Evolutionary conservation across 306 rosid species (phyloP), one percentile per base, ranked within the genome.

Genomic region (Lathyrus sativus): DNA sequence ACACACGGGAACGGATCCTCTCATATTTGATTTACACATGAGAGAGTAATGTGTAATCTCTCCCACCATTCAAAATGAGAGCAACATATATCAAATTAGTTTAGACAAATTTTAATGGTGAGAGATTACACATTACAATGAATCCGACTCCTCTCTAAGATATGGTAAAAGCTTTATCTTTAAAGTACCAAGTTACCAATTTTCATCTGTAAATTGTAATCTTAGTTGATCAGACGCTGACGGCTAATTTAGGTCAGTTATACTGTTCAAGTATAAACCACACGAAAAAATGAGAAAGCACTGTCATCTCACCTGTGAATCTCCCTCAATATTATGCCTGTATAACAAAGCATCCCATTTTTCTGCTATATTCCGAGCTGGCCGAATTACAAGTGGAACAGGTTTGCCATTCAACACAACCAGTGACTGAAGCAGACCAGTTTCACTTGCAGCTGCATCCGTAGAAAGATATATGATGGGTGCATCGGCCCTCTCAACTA

Each of bases 301-400:
- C 26, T 44, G 72, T 43, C 75, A 71, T 69, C 77, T 75, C 70
- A 90, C 98, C 91, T 90, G 96, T 62, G 85, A 3, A 72, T 93
- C 96, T 41, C 79, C 96, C 66, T 84, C 91, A 2, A 93, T 74
- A 19, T 83, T 76, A 67, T 86, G 90, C 72, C 97, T 86, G 72
- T 90, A 90, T 54, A 93, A 84, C 69, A 93, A 80, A 74, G 98
- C 97, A 82, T 93, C 98, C 97, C 98, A 93, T 72, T 93, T 93
- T 85, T 93, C 98, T 17, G 96, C 98, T 61, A 89, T 80, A 74
- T 82, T 84, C 43, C 89, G 97, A 41, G 90, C 53, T 53, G 98
- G 97, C 56, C 98, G 92, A 50, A 70, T 88, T 72, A 93, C 89
- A 59, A 93, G 91, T 26, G 97, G 96, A 70, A 93, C 82, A 7